Percentiles rank a stretch among this genome's conserved stretches.
These are phyloP conservation scores for Hansenula sp. DNA, from an alignment of 1,139 yeast species.

Conservation along the genomic window DNA sequence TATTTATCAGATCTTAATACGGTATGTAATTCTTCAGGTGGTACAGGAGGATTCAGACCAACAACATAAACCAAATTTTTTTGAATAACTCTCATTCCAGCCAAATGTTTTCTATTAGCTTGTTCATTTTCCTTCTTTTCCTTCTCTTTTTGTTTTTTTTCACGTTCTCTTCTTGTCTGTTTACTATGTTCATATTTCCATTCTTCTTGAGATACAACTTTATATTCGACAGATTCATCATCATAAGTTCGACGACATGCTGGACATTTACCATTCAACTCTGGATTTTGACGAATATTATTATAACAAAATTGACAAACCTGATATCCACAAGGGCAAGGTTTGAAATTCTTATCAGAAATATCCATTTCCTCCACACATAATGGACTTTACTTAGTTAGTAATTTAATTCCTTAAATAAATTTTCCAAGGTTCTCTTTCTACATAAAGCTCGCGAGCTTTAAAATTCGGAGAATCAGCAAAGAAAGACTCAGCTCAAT, in stretches of 20 bases:
- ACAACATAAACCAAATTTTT: constrained; percentile 96
- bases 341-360: constrained; percentile 92
- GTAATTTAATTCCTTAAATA: no score
- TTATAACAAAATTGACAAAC: constrained; percentile 98
- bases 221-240: constrained; percentile 89
- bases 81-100: constrained; percentile 97
- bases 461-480: no score
- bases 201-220: constrained; percentile 80
- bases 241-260: constrained; percentile 95
- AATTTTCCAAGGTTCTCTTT: no score
- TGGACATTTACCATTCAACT: constrained; percentile 93
- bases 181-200: constrained; percentile 73
- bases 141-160: constrained; percentile 84
- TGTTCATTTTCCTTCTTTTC: constrained; percentile 90
- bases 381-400: constrained; percentile 51
- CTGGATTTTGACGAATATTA: constrained; percentile 93
- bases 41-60: constrained; percentile 83
- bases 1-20: constrained; percentile 86
- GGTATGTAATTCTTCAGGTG: constrained; percentile 84
- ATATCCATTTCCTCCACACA: constrained; percentile 98
- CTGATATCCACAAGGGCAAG: constrained; percentile 99
- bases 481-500: background rate
- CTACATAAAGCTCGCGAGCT: background rate
- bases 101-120: constrained; percentile 85
- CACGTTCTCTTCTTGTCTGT: constrained; percentile 78